Base-by-base conservation (phyloP, 1,139 yeast genomes). In the Taiozyma sp. region DNA sequence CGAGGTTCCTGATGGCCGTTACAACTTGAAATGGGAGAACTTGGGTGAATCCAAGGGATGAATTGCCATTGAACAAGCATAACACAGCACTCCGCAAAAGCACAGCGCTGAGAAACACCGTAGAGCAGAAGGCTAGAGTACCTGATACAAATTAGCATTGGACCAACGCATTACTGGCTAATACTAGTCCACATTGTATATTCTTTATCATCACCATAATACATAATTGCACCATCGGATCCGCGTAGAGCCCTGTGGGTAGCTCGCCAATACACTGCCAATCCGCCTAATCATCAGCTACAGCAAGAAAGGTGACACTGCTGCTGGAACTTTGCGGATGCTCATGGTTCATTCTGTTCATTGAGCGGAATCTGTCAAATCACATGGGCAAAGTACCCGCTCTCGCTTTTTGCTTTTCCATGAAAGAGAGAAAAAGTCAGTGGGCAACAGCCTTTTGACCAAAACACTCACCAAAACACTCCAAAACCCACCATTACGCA, bases 1-100 rank as follows among this genome's bases (percentile, higher is more conserved):
- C 63, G 67, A 71, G 45, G 76, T 79, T n/a, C 89, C 96, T 28
- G 84, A 80, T 26, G 95, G 93, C 5, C 76, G 90, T 59, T 85
- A 83, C 66, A 81, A 83, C 62, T 74, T 89, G 63, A 76, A 81
- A 57, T 88, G 97, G 96, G 75, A 72, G 26, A 73, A 69, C 32
- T 44, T 58, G 42, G 62, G 61, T 14, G 29, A 24, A 22, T 22
- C 42, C n/a, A 40, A 21, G 24, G 41, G 14, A 9, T 37, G 24
- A 37, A 37, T 4, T 14, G 2, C 6, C 21, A 14, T 34, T 34
- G 37, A 34, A 24, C 26, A 5, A 4, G 7, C 26, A 24, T 2
- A 24, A 6, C 26, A 24, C 7, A 24, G 26, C 26, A 19, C 14
- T 16, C 26, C 24, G 21, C 22, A 19, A 37, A 37, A 37, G 41